Percentiles rank a stretch among this genome's conserved stretches.
These are phyloP conservation scores for Tolypocladium nubicola DNA, from an alignment of 2,329 filamentous ascomycete genomes.

Conservation along the genomic window DNA sequence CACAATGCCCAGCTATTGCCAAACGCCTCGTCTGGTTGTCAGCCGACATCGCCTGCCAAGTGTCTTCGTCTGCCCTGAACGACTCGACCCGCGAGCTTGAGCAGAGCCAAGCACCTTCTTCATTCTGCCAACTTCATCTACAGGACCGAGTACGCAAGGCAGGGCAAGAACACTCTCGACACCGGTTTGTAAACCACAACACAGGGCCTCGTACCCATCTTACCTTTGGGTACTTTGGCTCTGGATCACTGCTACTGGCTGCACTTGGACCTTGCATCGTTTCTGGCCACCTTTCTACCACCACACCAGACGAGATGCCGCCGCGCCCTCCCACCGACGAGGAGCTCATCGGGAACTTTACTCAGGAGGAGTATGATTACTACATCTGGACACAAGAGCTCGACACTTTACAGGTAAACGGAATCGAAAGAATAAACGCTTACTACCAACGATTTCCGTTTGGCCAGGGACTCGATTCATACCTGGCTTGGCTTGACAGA, in stretches of 20 bases:
- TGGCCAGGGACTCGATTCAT: not conserved
- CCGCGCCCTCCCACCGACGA: not conserved
- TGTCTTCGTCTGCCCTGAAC: no score
- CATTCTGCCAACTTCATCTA: not conserved
- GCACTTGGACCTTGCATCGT: not conserved
- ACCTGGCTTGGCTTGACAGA: not conserved
- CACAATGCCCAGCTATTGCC: no score
- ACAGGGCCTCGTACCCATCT: not conserved
- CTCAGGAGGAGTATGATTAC: not conserved
- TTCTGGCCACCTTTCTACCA: not conserved
- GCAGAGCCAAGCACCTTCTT: not conserved
- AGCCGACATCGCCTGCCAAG: no score
- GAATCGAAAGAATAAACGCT: not conserved
- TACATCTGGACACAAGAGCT: not conserved
- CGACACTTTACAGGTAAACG: not conserved
- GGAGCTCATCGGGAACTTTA: not conserved
- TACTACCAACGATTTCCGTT: not conserved
- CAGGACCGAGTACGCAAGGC: not conserved
- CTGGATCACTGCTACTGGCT: not conserved
- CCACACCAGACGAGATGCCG: not conserved
- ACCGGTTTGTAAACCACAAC: not conserved
- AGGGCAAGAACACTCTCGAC: not conserved
- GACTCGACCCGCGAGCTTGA: not conserved
- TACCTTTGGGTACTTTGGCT: no score
- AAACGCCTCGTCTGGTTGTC: no score